Percentiles rank a stretch among this genome's conserved stretches.
Conservation (phyloP, 495 filamentous ascomycete genomes). For the Aspergillus hancockii region DNA sequence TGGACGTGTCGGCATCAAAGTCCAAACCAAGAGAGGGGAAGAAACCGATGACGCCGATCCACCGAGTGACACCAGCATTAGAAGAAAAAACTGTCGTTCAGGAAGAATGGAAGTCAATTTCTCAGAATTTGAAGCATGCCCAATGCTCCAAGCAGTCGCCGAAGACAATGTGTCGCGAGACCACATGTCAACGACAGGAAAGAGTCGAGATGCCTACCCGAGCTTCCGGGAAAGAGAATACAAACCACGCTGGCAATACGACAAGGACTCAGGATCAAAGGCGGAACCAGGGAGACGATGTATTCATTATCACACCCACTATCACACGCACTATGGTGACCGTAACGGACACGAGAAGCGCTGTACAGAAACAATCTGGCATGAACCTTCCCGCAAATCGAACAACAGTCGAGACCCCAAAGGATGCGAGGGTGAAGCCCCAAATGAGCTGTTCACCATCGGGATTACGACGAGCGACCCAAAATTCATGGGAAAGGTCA, state of each 20-base stretch:
- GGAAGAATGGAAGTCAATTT: constrained; percentile 37
- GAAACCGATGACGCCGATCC: constrained; percentile 7
- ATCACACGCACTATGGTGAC: constrained; percentile 43
- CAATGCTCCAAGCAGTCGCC: constrained; percentile 43
- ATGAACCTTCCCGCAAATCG: constrained; percentile 11
- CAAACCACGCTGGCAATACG: constrained; percentile 16
- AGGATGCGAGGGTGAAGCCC: constrained; percentile 33
- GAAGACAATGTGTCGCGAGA: constrained; percentile 34
- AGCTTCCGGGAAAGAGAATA: constrained; percentile 32
- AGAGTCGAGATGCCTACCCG: constrained; percentile 22
- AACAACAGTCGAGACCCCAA: constrained; percentile 28
- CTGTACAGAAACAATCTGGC: constrained; percentile 6
- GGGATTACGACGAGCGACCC: constrained; percentile 31
- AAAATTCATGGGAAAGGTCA: constrained; percentile 30
- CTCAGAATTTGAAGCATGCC: constrained; percentile 47
- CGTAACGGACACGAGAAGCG: constrained; percentile 19
- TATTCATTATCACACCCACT: constrained; percentile 54
- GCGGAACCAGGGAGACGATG: constrained; percentile 35
- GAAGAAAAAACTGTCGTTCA: constrained; percentile 26
- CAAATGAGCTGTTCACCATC: constrained; percentile 34
- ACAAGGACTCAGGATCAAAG: constrained; percentile 16
- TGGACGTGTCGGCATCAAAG: constrained; percentile 25
- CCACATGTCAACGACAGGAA: constrained; percentile 23
- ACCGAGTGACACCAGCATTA: constrained; percentile 13
- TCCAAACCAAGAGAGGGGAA: constrained; percentile 30